These are phyloP conservation scores for Ustilago bromivora DNA, from an alignment of 1,284 basidiomycete species.

Conservation along the genomic window DNA sequence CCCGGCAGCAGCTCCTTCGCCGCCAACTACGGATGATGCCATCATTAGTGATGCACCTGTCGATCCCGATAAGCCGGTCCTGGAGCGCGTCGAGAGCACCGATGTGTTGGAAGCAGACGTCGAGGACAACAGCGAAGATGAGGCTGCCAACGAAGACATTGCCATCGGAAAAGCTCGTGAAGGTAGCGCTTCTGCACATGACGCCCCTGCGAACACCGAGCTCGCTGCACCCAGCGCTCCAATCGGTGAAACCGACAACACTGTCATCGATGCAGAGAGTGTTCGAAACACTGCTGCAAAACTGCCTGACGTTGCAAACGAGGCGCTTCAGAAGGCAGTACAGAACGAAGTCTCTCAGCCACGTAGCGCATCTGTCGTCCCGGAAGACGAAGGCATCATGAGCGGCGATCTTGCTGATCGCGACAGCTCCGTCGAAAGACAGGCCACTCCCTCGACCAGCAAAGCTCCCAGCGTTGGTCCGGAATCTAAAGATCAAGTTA, in stretches of 20 bases:
- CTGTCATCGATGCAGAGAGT: background rate
- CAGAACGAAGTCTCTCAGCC: background rate
- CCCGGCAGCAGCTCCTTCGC: background rate
- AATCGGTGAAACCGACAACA: background rate
- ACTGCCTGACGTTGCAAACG: background rate
- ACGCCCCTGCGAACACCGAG: too few relatives aligned
- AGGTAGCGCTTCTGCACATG: background rate
- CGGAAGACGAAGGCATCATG: conserved; percentile 32
- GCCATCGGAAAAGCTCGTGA: background rate
- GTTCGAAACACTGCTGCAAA: background rate
- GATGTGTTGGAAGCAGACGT: conserved; percentile 42
- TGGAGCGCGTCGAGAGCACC: conserved; percentile 33
- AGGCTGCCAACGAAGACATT: conserved; percentile 8
- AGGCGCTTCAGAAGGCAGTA: background rate
- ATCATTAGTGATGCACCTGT: background rate
- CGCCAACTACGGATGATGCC: background rate
- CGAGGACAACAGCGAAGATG: conserved; percentile 46
- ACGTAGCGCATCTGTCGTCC: background rate
- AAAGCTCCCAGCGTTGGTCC: background rate
- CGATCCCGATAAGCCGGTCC: conserved; percentile 9
- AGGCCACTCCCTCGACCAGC: background rate
- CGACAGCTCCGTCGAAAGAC: conserved; percentile 39
- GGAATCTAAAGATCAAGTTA: background rate
- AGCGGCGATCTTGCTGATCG: conserved; percentile 47
- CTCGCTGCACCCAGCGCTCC: background rate